Evolutionary conservation across 1,139 yeast genomes (phyloP).

Genomic region (Hansenula anomala): DNA sequence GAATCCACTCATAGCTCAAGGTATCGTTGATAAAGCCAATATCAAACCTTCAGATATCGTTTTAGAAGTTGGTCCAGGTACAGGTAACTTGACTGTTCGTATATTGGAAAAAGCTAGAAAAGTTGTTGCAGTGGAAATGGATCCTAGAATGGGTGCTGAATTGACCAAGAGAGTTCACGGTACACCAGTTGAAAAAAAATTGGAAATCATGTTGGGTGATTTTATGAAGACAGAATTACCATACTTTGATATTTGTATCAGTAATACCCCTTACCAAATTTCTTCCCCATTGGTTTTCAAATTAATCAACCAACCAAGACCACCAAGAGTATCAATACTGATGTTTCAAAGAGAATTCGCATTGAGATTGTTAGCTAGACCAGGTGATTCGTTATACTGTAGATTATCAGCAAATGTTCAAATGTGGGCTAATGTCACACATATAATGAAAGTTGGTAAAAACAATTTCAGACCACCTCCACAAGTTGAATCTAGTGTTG

Average conservation of each 20-base stretch:
- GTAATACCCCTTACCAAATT: conserved; percentile 96
- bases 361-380: conserved; percentile 84
- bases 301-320: conserved; percentile 82
- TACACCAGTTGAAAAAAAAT: conserved; percentile 84
- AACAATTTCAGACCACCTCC: conserved; percentile 99
- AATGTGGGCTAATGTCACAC: conserved; percentile 99
- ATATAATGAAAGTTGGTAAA: conserved; percentile 96
- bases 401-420: conserved; percentile 94
- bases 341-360: conserved; percentile 99
- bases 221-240: conserved; percentile 95
- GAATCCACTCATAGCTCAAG: conserved; percentile 95
- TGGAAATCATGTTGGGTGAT: conserved; percentile 90
- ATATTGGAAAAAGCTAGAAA: conserved; percentile 88
- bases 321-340: conserved; percentile 91
- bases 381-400: conserved; percentile 91
- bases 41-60: conserved; percentile 91
- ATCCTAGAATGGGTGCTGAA: conserved; percentile 99
- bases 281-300: conserved; percentile 96
- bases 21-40: conserved; percentile 94
- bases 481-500: conserved; percentile 95
- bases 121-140: conserved; percentile 96
- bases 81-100: conserved; percentile 93
- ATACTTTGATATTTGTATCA: conserved; percentile 91
- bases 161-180: conserved; percentile 97
- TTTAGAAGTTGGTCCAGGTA: conserved; percentile 98